phyloP scores from a whole-genome alignment of 2,329 filamentous ascomycete genomes.

The Didymosphaeria variabile region DNA sequence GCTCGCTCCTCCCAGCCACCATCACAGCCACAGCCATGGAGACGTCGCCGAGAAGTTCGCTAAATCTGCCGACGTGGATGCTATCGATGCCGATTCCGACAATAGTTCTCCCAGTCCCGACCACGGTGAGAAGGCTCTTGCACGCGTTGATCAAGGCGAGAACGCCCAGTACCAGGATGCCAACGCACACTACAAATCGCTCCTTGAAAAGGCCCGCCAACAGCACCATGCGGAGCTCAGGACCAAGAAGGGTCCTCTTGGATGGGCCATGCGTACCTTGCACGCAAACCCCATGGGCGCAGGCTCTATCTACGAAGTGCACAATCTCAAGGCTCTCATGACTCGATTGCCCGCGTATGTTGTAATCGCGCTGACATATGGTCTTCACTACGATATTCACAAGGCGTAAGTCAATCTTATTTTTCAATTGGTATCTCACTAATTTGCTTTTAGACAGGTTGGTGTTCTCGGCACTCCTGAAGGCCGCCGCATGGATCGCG shows the following conservation, averaged over 20 bases:
- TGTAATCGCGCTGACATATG: constrained; percentile 72
- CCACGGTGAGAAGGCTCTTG: constrained; percentile 42
- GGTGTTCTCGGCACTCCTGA: constrained; percentile 77
- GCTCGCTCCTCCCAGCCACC: background rate
- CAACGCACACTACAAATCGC: constrained; percentile 5
- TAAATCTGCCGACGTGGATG: constrained; percentile 41
- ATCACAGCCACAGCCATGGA: background rate
- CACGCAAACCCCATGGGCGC: constrained; percentile 76
- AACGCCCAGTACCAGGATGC: constrained; percentile 33
- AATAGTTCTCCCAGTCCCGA: constrained; percentile 24
- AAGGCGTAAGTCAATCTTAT: constrained; percentile 64
- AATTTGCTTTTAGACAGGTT: background rate
- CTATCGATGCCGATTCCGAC: constrained; percentile 14
- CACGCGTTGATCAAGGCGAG: constrained; percentile 61
- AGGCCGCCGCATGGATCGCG: constrained; percentile 73
- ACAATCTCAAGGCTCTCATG: constrained; percentile 56
- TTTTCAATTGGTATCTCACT: background rate
- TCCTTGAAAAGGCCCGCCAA: constrained; percentile 1
- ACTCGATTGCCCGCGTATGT: constrained; percentile 76
- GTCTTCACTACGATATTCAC: constrained; percentile 84
- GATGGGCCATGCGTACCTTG: constrained; percentile 82
- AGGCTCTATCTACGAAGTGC: constrained; percentile 74
- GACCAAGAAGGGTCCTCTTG: constrained; percentile 72
- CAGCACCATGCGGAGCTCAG: constrained; percentile 66
- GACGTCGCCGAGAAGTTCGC: constrained; percentile 26